Conservation (phyloP, 163 green algal species). For the Smithsoniella earleae region DNA sequence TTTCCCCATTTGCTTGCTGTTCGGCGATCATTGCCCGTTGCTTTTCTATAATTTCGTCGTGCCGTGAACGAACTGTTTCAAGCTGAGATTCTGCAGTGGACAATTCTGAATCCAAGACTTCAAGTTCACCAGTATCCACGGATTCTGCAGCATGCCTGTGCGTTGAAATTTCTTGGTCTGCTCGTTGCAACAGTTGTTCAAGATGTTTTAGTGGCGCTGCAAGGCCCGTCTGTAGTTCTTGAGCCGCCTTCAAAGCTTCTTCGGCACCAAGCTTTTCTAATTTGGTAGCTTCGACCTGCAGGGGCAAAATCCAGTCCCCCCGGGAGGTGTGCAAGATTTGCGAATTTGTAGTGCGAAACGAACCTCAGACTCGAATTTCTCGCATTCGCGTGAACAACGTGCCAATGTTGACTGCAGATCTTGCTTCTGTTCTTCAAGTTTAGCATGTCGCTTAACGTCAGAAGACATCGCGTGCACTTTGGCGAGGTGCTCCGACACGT, state of each 20-base stretch:
- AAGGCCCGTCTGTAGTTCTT: conserved; percentile 6
- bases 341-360: background rate
- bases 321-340: background rate
- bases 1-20: background rate
- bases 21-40: background rate
- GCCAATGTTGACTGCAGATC: too few relatives aligned
- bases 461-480: too few relatives aligned
- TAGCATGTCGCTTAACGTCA: too few relatives aligned
- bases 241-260: background rate
- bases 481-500: too few relatives aligned
- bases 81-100: background rate
- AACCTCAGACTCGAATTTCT: background rate
- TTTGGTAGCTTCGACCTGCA: background rate
- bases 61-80: background rate
- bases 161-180: conserved; percentile 8
- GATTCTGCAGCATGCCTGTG: too few relatives aligned
- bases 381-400: too few relatives aligned
- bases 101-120: background rate
- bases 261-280: background rate
- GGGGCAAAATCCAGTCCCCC: background rate
- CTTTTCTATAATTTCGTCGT: conserved; percentile 12
- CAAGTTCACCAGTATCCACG: background rate
- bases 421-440: too few relatives aligned
- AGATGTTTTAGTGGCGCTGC: conserved; percentile 9
- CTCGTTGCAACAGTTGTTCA: background rate